Evolutionary conservation across 2,329 filamentous ascomycete genomes (phyloP), one percentile per base, ranked within the genome.

Genomic region (Plectosphaerella plurivora): DNA sequence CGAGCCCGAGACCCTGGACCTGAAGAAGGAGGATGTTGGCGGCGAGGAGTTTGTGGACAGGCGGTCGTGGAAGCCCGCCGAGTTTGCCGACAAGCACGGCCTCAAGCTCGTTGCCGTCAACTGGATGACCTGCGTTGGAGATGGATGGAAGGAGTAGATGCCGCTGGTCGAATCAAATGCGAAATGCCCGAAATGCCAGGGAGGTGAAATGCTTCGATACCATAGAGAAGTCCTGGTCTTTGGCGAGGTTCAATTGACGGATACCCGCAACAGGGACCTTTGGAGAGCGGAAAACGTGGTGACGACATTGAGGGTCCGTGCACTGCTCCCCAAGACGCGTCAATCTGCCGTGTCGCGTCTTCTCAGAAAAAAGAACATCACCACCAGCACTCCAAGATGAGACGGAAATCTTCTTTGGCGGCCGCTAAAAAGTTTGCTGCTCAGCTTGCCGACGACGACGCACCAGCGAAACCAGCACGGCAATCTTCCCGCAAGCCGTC

Each of bases 41-140:
- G 75, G 73, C 0, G 73, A 77, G 51, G 74, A 76, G 53, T 75
- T 76, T 49, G 67, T 70, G 8, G 66, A 76, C 53, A 63, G 74
- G 48, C 66, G 73, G 9, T 73, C 68, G 0, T 77, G 77, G 54
- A 65, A 71, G 47, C 64, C 68, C 0, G 65, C 61, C 1, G 66
- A 65, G 28, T 76, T 74, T 51, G 67, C 71, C 2, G 60, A 65
- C 44, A 67, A 65, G 55, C 60, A 75, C 45, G 59, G 66, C 0
- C 59, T 77, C 45, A 59, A 57, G 14, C 65, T 77, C 15, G 71
- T 74, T 0, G 68, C 65, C 0, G 59, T 70, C 8, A 75, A 75
- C 50, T 77, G 74, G 75, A 76, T 77, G 71, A 65, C 65, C 0
- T 71, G 73, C 16, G 74, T 70, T 44, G 72, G 71, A 1, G 72